phyloP scores from a whole-genome alignment of 176 grass and related monocot species.

The Saccharum officinarum region DNA sequence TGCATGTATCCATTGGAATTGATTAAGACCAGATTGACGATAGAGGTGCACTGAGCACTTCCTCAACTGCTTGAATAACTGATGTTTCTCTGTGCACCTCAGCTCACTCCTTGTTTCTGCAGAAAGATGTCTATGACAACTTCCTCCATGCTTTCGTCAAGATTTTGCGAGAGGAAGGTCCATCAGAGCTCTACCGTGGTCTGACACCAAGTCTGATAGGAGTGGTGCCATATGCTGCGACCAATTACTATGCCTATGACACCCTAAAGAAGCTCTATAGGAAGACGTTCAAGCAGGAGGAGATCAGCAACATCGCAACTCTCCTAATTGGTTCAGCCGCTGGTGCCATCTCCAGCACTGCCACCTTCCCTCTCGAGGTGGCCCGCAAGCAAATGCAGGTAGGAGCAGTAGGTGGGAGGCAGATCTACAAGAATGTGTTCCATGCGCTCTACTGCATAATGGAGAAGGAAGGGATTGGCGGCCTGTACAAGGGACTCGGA shows the following conservation, averaged over 20 bases:
- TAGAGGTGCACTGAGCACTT: constrained; percentile 56
- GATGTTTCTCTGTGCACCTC: constrained; percentile 12
- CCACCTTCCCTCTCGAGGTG: constrained; percentile 95
- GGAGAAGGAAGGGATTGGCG: constrained; percentile 79
- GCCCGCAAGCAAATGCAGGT: constrained; percentile 98
- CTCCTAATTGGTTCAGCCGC: constrained; percentile 86
- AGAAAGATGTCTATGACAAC: constrained; percentile 93
- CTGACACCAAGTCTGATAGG: constrained; percentile 88
- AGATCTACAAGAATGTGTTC: constrained; percentile 96
- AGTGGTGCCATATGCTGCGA: constrained; percentile 87
- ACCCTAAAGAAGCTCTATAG: constrained; percentile 90
- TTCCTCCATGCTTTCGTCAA: constrained; percentile 89
- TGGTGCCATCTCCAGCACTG: constrained; percentile 86
- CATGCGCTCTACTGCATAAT: constrained; percentile 91
- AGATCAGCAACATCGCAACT: constrained; percentile 86
- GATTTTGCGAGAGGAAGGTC: constrained; percentile 89
- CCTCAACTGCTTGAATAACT: neutral
- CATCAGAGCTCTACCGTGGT: constrained; percentile 85
- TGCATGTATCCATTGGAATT: constrained; percentile 96
- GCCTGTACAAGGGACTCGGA: constrained; percentile 85
- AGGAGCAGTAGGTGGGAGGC: constrained; percentile 75
- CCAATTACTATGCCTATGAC: constrained; percentile 91
- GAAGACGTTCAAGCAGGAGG: constrained; percentile 81
- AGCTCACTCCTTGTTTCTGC: constrained; percentile 38
- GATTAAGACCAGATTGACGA: constrained; percentile 94